Evolutionary conservation across 1,284 basidiomycete genomes (phyloP).

Genomic region (Cryptococcus maquisensis): DNA sequence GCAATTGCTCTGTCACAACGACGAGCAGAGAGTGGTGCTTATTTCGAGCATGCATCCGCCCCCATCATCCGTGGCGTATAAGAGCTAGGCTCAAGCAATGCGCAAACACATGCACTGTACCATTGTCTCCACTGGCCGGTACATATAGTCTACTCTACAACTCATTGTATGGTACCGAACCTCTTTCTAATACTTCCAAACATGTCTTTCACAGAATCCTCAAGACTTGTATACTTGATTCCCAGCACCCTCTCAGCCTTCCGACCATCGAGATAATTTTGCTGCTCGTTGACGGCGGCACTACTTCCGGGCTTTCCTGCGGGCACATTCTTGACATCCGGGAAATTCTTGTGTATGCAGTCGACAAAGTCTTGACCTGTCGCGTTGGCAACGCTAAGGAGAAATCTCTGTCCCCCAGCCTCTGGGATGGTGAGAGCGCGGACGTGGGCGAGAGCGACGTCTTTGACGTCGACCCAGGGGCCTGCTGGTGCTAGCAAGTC

Average conservation of each 20-base stretch:
- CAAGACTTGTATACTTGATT: slow-evolving; percentile 32
- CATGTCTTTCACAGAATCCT: slow-evolving; percentile 33
- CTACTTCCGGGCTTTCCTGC: slow-evolving; percentile 25
- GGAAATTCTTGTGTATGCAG: slow-evolving; percentile 27
- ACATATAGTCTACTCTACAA: not conserved
- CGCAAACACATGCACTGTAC: too few relatives aligned
- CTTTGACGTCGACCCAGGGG: slow-evolving; percentile 59
- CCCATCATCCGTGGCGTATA: too few relatives aligned
- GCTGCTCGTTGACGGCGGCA: slow-evolving; percentile 19
- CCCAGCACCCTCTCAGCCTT: slow-evolving; percentile 38
- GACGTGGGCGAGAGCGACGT: slow-evolving; percentile 57
- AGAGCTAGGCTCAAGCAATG: too few relatives aligned
- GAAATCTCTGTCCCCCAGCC: slow-evolving; percentile 61
- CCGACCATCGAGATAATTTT: slow-evolving; percentile 25
- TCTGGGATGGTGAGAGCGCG: slow-evolving; percentile 55
- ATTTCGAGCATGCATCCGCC: too few relatives aligned
- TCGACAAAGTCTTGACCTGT: slow-evolving; percentile 35
- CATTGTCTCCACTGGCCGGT: not conserved
- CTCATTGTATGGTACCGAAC: slow-evolving; percentile 9
- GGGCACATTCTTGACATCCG: slow-evolving; percentile 31
- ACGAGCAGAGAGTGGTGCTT: too few relatives aligned
- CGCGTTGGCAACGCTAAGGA: slow-evolving; percentile 49
- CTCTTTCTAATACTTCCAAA: slow-evolving; percentile 30
- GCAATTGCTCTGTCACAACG: too few relatives aligned
- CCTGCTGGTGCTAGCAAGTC: slow-evolving; percentile 40